These are phyloP conservation scores for Russula lepida DNA, from an alignment of 768 basidiomycete genomes.

Conservation along the genomic window DNA sequence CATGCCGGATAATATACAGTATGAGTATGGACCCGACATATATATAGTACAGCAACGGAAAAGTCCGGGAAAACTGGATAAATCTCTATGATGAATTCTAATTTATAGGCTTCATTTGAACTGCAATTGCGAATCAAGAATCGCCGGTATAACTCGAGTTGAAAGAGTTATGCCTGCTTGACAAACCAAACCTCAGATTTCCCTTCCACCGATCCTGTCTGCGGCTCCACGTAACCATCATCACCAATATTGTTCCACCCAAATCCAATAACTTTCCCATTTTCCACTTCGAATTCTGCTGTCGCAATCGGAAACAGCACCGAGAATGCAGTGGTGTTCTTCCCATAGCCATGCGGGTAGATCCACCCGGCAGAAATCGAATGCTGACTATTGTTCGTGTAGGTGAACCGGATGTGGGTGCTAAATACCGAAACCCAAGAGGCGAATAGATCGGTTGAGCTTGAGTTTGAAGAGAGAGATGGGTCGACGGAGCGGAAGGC, in stretches of 20 bases:
- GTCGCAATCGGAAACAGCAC: neutral
- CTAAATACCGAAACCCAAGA: neutral
- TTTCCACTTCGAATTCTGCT: neutral
- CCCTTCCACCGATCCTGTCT: neutral
- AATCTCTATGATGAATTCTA: no score
- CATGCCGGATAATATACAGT: neutral
- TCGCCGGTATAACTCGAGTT: no score
- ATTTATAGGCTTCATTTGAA: no score
- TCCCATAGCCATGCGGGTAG: constrained; percentile 12
- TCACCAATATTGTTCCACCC: neutral
- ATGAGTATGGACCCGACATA: no score
- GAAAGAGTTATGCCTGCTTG: neutral
- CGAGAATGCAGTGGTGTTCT: constrained; percentile 1
- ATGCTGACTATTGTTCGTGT: neutral
- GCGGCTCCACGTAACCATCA: neutral
- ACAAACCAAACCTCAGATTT: constrained; percentile 9
- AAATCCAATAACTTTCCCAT: neutral
- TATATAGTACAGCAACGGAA: no score
- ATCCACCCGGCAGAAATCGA: neutral
- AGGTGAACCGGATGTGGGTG: neutral
- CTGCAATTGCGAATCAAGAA: no score
- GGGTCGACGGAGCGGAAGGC: neutral
- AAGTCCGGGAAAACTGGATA: no score
- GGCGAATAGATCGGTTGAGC: constrained; percentile 3
- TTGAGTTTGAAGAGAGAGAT: neutral